These are phyloP conservation scores for Globisporangium echinulatum DNA, from an alignment of 352 stramenopile genomes.

Conservation along the genomic window DNA sequence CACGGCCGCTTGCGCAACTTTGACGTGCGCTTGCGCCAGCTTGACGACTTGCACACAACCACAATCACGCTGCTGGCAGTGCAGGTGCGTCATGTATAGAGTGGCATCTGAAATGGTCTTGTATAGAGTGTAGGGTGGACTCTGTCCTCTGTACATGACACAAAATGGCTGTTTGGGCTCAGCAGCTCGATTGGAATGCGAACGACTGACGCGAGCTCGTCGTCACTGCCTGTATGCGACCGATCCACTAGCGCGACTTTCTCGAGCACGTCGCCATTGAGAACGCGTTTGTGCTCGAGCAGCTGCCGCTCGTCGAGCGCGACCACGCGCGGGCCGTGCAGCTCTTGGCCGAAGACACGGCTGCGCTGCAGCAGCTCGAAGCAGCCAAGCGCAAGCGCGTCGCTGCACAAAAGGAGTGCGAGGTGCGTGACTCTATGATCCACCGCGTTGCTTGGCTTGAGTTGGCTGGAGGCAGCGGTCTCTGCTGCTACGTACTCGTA, in stretches of 20 bases:
- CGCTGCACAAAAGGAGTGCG: slow-evolving; percentile 30
- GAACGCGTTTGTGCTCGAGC: slow-evolving; percentile 39
- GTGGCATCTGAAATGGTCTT: no score
- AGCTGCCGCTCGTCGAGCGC: slow-evolving; percentile 47
- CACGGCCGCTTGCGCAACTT: slow-evolving; percentile 66
- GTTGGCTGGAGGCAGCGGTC: background rate
- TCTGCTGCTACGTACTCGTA: no score
- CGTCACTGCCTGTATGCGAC: background rate
- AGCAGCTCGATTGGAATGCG: no score
- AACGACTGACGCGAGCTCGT: background rate
- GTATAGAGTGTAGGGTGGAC: no score
- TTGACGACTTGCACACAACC: slow-evolving; percentile 33
- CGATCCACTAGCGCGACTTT: slow-evolving; percentile 33
- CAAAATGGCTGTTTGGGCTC: no score
- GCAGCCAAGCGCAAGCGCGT: slow-evolving; percentile 21
- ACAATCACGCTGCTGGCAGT: slow-evolving; percentile 35
- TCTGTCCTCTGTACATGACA: no score
- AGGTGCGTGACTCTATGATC: slow-evolving; percentile 17
- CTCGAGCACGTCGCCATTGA: slow-evolving; percentile 37
- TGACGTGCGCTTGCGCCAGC: slow-evolving; percentile 51
- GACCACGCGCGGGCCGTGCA: slow-evolving; percentile 39
- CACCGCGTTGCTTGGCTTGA: background rate
- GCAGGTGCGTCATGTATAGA: slow-evolving; percentile 27
- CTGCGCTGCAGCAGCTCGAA: slow-evolving; percentile 19
- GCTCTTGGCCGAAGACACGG: slow-evolving; percentile 40